Evolutionary conservation across 2,329 filamentous ascomycete genomes (phyloP).

Genomic region (Verruconis gallopava): DNA sequence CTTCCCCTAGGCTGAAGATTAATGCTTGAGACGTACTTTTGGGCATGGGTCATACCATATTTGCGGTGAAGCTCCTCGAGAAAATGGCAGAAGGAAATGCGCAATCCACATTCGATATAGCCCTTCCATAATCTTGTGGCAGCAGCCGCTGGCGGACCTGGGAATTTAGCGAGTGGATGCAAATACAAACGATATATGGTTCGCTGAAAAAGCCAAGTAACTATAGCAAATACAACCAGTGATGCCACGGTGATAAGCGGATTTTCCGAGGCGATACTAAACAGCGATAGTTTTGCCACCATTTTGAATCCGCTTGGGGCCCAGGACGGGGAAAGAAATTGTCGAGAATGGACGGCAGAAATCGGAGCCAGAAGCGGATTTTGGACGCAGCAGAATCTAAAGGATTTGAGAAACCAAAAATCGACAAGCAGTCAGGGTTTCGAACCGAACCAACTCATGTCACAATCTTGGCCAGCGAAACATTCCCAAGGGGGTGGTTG

Average conservation of each 20-base stretch:
- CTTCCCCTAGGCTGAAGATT: slow-evolving; percentile 13
- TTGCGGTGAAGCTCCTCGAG: slow-evolving; percentile 17
- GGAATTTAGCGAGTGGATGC: slow-evolving; percentile 10
- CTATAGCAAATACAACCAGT: not conserved
- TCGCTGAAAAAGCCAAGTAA: slow-evolving; percentile 1
- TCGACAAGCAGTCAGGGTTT: too few species aligned
- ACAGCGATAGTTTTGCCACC: too few species aligned
- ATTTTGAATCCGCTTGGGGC: too few species aligned
- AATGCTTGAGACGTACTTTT: not conserved
- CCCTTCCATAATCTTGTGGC: slow-evolving; percentile 5
- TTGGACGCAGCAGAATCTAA: too few species aligned
- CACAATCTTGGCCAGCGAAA: too few species aligned
- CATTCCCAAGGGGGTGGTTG: too few species aligned
- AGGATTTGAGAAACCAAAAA: too few species aligned
- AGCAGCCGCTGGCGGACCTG: slow-evolving; percentile 6
- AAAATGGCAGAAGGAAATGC: slow-evolving; percentile 11
- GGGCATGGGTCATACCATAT: slow-evolving; percentile 17
- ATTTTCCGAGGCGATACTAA: too few species aligned
- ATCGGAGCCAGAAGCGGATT: too few species aligned
- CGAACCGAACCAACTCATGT: too few species aligned
- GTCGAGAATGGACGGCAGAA: too few species aligned
- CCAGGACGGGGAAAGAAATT: too few species aligned
- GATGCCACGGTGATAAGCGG: not conserved
- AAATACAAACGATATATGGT: slow-evolving; percentile 9
- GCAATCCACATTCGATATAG: slow-evolving; percentile 9